Base-by-base conservation (phyloP, 257 asterid species). In the Solanum medicagineum region DNA sequence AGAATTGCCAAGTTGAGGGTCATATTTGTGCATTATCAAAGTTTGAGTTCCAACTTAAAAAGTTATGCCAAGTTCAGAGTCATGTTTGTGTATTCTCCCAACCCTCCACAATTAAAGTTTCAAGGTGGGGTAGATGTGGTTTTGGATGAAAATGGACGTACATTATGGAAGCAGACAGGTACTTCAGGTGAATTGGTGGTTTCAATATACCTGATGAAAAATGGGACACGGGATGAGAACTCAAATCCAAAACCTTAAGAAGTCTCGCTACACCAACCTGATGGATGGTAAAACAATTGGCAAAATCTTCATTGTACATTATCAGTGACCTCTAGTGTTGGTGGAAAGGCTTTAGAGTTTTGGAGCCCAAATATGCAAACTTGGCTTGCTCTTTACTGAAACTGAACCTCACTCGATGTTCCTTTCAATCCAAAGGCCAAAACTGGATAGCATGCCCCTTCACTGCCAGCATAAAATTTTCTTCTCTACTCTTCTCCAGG, bases 201-300 rank as follows among this genome's bases (percentile, higher is more conserved):
- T 68, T 32, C 10, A 68, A 5, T 68, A 51, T 17, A 68, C 51
- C 51, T 16, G 7, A 68, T 24, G 51, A 68, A 5, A 68, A 68
- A 32, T 1, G 10, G 7, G 0, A 0, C 12, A 16, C n/a, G 0
- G 0, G 0, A 68, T 13, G 19, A 16, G 13, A 68, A 29, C 22
- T 68, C 75, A 68, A 68, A 68, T 68, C 75, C 47, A 68, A 68
- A 19, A 68, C 75, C 11, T 32, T 68, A 68, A 32, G 12, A 68
- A 32, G 12, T 68, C 75, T 15, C 29, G 26, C 5, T 40, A 16
- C 1, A 40, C 80, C 26, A 42, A 32, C 13, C 24, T 1, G 29
- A 59, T 14, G 13, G 14, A 59, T 32, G 32, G 32, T 29, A 29
- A 29, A 29, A 29, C 32, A 29, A 29, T 29, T 0, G 2, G 3